These are phyloP conservation scores for Neltuma alba DNA, from an alignment of 306 rosid species.

Conservation along the genomic window DNA sequence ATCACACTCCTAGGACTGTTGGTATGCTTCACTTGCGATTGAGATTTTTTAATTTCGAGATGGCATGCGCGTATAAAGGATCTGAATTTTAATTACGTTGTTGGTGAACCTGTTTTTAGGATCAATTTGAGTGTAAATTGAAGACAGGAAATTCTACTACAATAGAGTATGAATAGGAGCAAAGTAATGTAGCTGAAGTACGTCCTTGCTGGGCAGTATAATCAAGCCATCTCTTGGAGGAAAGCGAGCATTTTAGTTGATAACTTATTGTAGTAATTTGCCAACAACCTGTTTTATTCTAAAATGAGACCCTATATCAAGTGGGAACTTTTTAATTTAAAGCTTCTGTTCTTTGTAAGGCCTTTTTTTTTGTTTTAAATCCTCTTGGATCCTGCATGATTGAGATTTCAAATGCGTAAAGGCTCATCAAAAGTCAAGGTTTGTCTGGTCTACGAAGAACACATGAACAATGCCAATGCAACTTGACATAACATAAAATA, in stretches of 20 bases:
- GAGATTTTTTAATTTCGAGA: conserved; percentile 13
- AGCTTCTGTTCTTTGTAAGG: not conserved
- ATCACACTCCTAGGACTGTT: conserved; percentile 73
- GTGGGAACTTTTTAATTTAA: not conserved
- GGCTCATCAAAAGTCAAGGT: not conserved
- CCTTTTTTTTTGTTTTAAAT: not conserved
- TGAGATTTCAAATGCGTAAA: not conserved
- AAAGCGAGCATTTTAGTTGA: not conserved
- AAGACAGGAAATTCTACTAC: not conserved
- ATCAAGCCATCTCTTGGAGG: not conserved
- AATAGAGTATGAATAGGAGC: not conserved
- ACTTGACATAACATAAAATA: not conserved
- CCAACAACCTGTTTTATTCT: not conserved
- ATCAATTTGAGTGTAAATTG: conserved; percentile 3
- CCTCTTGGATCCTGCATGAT: not conserved
- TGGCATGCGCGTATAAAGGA: conserved; percentile 2
- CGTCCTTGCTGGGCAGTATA: not conserved
- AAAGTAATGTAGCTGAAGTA: not conserved
- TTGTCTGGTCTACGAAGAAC: not conserved
- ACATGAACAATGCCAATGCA: not conserved
- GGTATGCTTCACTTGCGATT: conserved; percentile 51
- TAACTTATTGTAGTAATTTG: not conserved
- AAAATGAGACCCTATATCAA: not conserved
- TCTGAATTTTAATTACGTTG: not conserved
- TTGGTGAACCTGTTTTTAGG: conserved; percentile 3